phyloP scores from a whole-genome alignment of 805 yeast species.

The Candida tammaniensis region DNA sequence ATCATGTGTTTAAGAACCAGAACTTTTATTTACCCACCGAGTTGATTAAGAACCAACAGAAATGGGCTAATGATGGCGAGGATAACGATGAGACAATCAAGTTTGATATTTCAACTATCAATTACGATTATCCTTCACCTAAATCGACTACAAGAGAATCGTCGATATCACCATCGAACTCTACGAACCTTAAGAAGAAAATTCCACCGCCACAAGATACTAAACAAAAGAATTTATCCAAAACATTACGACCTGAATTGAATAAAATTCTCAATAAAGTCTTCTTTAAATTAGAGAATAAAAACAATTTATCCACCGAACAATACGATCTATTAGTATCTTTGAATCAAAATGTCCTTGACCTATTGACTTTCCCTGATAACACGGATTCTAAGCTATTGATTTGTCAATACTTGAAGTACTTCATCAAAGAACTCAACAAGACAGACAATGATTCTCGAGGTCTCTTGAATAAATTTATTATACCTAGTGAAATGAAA shows the following conservation, averaged over 20 bases:
- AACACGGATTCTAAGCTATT: constrained; percentile 20
- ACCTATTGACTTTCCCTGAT: constrained; percentile 23
- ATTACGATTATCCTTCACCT: constrained; percentile 14
- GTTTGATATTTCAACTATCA: constrained; percentile 38
- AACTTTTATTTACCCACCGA: constrained; percentile 39
- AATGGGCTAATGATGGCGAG: constrained; percentile 19
- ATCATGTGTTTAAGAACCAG: constrained; percentile 28
- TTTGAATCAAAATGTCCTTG: constrained; percentile 34
- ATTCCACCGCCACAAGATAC: too few relatives aligned
- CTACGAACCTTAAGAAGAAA: too few relatives aligned
- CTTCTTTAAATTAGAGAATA: constrained; percentile 35
- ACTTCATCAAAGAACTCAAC: constrained; percentile 34
- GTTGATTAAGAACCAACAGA: constrained; percentile 27
- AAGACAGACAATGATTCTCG: constrained; percentile 15
- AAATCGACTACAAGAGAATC: constrained; percentile 19
- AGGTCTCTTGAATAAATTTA: constrained; percentile 26
- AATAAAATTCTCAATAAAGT: constrained; percentile 39
- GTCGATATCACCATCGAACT: constrained; percentile 17
- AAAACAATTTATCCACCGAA: constrained; percentile 26
- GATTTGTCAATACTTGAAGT: constrained; percentile 39
- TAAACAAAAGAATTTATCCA: constrained; percentile 16
- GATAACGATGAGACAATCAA: constrained; percentile 18
- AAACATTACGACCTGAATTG: constrained; percentile 23
- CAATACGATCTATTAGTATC: constrained; percentile 36
- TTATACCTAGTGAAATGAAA: constrained; percentile 31